Conservation (phyloP, 2,329 filamentous ascomycete species). For the Cladosporium sp. region DNA sequence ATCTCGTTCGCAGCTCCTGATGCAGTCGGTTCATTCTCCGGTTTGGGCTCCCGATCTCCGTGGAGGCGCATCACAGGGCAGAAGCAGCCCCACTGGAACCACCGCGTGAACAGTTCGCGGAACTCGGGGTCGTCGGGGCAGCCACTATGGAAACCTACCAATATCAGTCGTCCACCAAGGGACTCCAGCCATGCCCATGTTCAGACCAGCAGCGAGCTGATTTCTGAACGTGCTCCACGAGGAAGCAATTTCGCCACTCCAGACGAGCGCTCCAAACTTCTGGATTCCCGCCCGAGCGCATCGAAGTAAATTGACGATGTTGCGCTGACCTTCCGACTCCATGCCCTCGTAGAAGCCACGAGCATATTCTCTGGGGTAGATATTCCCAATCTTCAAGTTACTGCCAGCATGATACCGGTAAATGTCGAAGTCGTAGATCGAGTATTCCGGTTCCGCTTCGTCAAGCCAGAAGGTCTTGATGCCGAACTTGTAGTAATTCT, state of each 20-base stretch:
- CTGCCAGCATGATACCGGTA: slow-evolving; percentile 62
- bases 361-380: slow-evolving; percentile 60
- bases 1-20: slow-evolving; percentile 62
- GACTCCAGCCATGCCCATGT: slow-evolving; percentile 65
- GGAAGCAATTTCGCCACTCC: slow-evolving; percentile 67
- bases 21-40: slow-evolving; percentile 33
- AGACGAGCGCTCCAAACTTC: slow-evolving; percentile 64
- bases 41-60: slow-evolving; percentile 63
- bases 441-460: slow-evolving; percentile 68
- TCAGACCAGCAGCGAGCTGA: slow-evolving; percentile 64
- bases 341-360: slow-evolving; percentile 62
- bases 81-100: slow-evolving; percentile 70
- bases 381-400: slow-evolving; percentile 59
- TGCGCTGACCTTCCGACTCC: slow-evolving; percentile 51
- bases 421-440: slow-evolving; percentile 65
- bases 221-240: slow-evolving; percentile 61
- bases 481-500: slow-evolving; percentile 63
- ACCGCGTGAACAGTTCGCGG: slow-evolving; percentile 63
- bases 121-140: slow-evolving; percentile 57
- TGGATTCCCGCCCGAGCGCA: slow-evolving; percentile 62
- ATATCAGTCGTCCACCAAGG: slow-evolving; percentile 73
- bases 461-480: slow-evolving; percentile 69
- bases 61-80: slow-evolving; percentile 69
- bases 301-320: slow-evolving; percentile 61
- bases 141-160: slow-evolving; percentile 69